Evolutionary conservation across 257 asterid species (phyloP), one percentile per base, ranked within the genome.

Genomic region (Paraleonurus japonicus): DNA sequence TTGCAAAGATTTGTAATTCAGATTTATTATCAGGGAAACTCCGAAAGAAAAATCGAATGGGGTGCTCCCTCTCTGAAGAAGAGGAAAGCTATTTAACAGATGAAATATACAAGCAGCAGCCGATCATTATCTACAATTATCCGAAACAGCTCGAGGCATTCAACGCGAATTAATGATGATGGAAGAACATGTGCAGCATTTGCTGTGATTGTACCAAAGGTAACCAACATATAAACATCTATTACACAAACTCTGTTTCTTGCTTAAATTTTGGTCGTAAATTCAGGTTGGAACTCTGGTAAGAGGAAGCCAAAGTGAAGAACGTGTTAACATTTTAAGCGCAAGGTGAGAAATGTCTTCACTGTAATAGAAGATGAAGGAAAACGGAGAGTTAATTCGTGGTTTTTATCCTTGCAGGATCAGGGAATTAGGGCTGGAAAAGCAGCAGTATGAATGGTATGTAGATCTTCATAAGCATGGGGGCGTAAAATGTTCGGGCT

Each of bases 241-340:
- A 37, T 2, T 15, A 39, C 10, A 50, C 50, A 22, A 23, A 15
- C n/a, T 11, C 45, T 10, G 20, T 7, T 6, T 54, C 53, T 32
- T 47, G 61, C 10, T 67, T 9, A 39, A 45, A 16, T 43, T 57
- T 33, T 41, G 2, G 12, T 39, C 3, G 23, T 60, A 15, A 76
- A 23, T 43, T 70, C 84, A 90, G 98, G 85, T 86, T 39, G 99
- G 99, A 62, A 70, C 85, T 75, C 71, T 94, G 67, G 77, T 94
- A 35, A 78, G 78, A 80, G 99, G 99, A 72, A 85, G 96, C 84
- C 96, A 89, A 81, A 91, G 80, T 7, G 99, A 94, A 79, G 99
- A 94, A 59, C 96, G 96, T 22, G 33, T 76, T 10, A 47, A 75
- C 53, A 54, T 73, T 70, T 59, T 94, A 70, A 81, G 67, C 72